Conservation (phyloP, 1,284 basidiomycete genomes). For the Microbotryum intermedium region DNA sequence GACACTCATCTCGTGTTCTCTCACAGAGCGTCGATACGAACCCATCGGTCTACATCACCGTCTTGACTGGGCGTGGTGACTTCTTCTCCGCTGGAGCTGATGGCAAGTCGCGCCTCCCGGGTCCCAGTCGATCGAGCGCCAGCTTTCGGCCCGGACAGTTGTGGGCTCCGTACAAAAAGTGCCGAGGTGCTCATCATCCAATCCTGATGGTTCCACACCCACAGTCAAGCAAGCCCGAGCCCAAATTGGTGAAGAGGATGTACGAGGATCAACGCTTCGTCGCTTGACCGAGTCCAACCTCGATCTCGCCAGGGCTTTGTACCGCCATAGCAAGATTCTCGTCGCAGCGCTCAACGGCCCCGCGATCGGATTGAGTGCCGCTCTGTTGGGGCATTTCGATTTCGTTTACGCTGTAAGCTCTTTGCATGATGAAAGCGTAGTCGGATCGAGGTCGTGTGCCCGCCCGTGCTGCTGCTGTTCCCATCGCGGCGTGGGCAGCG, state of each 20-base stretch:
- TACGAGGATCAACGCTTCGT: neutral
- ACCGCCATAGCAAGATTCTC: constrained; percentile 22
- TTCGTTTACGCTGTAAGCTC: constrained; percentile 16
- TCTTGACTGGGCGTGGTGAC: constrained; percentile 21
- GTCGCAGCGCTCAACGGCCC: constrained; percentile 26
- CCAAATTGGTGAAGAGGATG: constrained; percentile 11
- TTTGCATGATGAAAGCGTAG: too few species aligned
- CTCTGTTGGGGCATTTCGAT: constrained; percentile 11
- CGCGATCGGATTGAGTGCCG: constrained; percentile 20
- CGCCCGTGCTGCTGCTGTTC: too few species aligned
- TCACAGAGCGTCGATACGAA: constrained; percentile 10
- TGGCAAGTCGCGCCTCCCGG: neutral
- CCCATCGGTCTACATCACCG: constrained; percentile 15
- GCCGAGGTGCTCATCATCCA: neutral
- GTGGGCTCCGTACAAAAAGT: neutral
- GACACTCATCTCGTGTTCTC: accelerated
- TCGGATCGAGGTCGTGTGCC: too few species aligned
- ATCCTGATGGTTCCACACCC: too few species aligned
- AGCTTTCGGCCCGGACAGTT: neutral
- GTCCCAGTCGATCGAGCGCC: too few species aligned
- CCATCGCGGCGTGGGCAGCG: too few species aligned
- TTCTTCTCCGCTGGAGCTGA: constrained; percentile 12
- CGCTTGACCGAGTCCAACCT: constrained; percentile 20
- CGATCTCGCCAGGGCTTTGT: constrained; percentile 14
- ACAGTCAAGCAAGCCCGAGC: constrained; percentile 12